A percentile compares a stretch with the other conserved stretches of the same genome.
phyloP scores from a whole-genome alignment of 2,329 filamentous ascomycete species.

The Apiospora pterosperma region DNA sequence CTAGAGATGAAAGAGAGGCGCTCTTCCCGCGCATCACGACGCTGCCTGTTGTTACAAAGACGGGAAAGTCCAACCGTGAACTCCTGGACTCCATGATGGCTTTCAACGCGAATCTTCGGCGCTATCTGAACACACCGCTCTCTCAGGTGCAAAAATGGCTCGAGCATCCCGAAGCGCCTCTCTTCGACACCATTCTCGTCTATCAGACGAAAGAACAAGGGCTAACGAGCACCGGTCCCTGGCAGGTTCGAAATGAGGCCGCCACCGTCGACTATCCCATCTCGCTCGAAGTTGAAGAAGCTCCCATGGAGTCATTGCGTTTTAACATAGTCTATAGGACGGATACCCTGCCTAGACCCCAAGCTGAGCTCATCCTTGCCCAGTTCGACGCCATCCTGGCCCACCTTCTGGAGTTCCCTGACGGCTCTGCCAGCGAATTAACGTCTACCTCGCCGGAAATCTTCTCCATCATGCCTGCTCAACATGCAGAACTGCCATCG shows the following conservation, averaged over 20 bases:
- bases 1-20: slow-evolving; percentile 46
- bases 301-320: slow-evolving; percentile 36
- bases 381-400: slow-evolving; percentile 71
- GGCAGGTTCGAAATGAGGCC: slow-evolving; percentile 61
- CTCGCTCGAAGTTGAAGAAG: slow-evolving; percentile 74
- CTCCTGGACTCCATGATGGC: slow-evolving; percentile 62
- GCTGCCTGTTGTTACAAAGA: slow-evolving; percentile 67
- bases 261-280: slow-evolving; percentile 74
- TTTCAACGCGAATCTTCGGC: slow-evolving; percentile 61
- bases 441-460: slow-evolving; percentile 32
- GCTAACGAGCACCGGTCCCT: slow-evolving; percentile 33
- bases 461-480: slow-evolving; percentile 65
- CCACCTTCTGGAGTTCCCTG: slow-evolving; percentile 50
- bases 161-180: slow-evolving; percentile 56
- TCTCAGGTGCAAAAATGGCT: slow-evolving; percentile 70
- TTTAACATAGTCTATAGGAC: slow-evolving; percentile 65
- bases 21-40: slow-evolving; percentile 81
- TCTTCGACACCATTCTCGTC: slow-evolving; percentile 84
- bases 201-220: slow-evolving; percentile 62
- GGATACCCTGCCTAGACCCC: slow-evolving; percentile 62
- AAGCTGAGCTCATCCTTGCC: slow-evolving; percentile 62
- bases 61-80: slow-evolving; percentile 45
- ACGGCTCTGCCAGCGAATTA: slow-evolving; percentile 37
- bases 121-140: slow-evolving; percentile 70
- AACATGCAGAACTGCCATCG: slow-evolving; percentile 53